phyloP scores from a whole-genome alignment of 352 stramenopile species.

The Phytophthora agathidicida region DNA sequence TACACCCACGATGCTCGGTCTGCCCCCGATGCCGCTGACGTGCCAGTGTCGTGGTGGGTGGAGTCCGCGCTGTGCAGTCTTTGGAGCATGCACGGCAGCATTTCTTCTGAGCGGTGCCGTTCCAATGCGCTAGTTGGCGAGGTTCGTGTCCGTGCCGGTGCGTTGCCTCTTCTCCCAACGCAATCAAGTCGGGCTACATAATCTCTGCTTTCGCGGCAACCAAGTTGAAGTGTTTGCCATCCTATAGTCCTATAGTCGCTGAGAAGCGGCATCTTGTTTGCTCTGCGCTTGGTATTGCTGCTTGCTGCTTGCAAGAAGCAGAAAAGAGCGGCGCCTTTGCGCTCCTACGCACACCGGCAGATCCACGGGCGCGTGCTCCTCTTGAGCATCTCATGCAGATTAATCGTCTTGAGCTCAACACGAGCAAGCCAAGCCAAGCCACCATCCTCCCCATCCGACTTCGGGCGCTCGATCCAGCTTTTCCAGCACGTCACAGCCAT shows the following conservation, averaged over 20 bases:
- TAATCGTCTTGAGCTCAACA: slow-evolving; percentile 22
- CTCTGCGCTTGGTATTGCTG: slow-evolving; percentile 15
- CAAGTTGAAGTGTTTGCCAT: slow-evolving; percentile 18
- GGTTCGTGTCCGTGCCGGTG: neutral
- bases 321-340: slow-evolving; percentile 24
- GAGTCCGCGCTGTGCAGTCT: slow-evolving; percentile 14
- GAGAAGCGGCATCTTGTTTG: slow-evolving; percentile 3
- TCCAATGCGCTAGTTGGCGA: slow-evolving; percentile 17
- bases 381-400: neutral
- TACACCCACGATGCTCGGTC: neutral
- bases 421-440: slow-evolving; percentile 4
- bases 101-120: slow-evolving; percentile 9
- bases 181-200: slow-evolving; percentile 16
- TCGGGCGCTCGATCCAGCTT: neutral
- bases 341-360: slow-evolving; percentile 17
- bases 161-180: slow-evolving; percentile 17
- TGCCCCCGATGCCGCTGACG: slow-evolving; percentile 23
- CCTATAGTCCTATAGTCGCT: slow-evolving; percentile 3
- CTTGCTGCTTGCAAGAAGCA: slow-evolving; percentile 11
- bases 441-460: too few relatives aligned
- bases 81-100: slow-evolving; percentile 5
- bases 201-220: slow-evolving; percentile 9
- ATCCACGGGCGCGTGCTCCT: slow-evolving; percentile 8
- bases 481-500: slow-evolving; percentile 20
- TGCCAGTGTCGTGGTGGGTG: slow-evolving; percentile 35